phyloP scores from a whole-genome alignment of 805 yeast species.

The Candida jianshihensis region DNA sequence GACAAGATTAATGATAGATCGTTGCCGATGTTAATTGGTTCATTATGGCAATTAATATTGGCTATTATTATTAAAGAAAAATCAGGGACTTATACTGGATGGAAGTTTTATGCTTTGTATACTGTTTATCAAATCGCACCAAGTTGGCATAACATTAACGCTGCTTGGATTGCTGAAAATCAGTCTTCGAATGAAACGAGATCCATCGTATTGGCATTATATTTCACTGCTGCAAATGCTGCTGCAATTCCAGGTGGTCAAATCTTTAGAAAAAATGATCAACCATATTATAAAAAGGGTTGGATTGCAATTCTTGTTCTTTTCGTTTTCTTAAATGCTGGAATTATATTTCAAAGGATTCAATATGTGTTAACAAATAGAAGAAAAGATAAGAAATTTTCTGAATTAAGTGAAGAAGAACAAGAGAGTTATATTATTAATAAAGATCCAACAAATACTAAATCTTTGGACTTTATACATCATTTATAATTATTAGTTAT shows the following conservation, averaged over 20 bases:
- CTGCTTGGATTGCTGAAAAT: constrained; percentile 56
- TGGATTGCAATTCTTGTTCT: too few relatives aligned
- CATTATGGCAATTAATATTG: constrained; percentile 32
- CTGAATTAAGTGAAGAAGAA: too few relatives aligned
- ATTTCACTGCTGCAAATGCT: constrained; percentile 57
- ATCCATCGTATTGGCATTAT: constrained; percentile 58
- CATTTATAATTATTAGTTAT: too few relatives aligned
- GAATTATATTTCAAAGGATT: too few relatives aligned
- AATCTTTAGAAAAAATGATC: constrained; percentile 50
- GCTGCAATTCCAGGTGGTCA: constrained; percentile 48
- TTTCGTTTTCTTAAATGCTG: too few relatives aligned
- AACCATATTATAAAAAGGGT: constrained; percentile 57
- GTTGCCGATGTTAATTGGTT: constrained; percentile 20
- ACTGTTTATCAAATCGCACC: constrained; percentile 34
- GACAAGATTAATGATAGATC: constrained; percentile 30
- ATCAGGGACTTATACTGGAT: constrained; percentile 29
- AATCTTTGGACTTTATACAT: too few relatives aligned
- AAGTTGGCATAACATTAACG: constrained; percentile 49
- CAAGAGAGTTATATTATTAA: too few relatives aligned
- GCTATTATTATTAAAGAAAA: constrained; percentile 33
- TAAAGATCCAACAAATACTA: too few relatives aligned
- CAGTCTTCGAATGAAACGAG: constrained; percentile 57
- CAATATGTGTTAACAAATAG: too few relatives aligned
- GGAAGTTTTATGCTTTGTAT: constrained; percentile 37
- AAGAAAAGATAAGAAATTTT: too few relatives aligned